phyloP scores from a whole-genome alignment of 2,329 filamentous ascomycete species.

The Tothia fuscella region DNA sequence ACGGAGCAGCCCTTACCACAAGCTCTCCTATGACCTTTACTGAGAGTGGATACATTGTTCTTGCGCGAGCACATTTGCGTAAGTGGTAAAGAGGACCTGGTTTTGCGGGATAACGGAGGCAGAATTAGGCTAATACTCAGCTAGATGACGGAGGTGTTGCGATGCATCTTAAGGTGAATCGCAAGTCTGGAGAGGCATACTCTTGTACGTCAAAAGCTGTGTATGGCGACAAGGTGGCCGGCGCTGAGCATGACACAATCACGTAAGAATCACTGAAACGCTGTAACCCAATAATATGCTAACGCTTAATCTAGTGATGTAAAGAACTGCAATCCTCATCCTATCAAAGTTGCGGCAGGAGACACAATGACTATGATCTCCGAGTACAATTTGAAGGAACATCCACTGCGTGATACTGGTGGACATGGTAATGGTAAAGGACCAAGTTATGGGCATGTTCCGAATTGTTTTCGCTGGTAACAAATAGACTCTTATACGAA shows the following conservation, averaged over 20 bases:
- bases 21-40: constrained; percentile 4
- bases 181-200: too few species aligned
- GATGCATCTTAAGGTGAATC: constrained; percentile 8
- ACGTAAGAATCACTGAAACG: too few species aligned
- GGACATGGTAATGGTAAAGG: too few species aligned
- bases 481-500: too few species aligned
- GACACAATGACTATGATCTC: constrained; percentile 7
- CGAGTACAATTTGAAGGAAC: constrained; percentile 6
- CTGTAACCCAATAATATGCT: too few species aligned
- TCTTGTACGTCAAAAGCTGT: constrained; percentile 6
- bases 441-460: too few species aligned
- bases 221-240: constrained; percentile 3
- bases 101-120: too few species aligned
- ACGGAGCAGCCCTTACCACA: constrained; percentile 2
- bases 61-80: constrained; percentile 3
- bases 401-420: constrained; percentile 9
- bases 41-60: constrained; percentile 1
- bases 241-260: constrained; percentile 3
- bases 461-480: too few species aligned
- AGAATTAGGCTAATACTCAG: too few species aligned
- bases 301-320: too few species aligned
- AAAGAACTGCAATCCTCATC: too few species aligned
- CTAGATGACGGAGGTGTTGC: constrained; percentile 8
- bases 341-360: constrained; percentile 7
- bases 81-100: too few species aligned